Conservation (phyloP, 148 eudicot genomes). For the Selenicereus undatus region DNA sequence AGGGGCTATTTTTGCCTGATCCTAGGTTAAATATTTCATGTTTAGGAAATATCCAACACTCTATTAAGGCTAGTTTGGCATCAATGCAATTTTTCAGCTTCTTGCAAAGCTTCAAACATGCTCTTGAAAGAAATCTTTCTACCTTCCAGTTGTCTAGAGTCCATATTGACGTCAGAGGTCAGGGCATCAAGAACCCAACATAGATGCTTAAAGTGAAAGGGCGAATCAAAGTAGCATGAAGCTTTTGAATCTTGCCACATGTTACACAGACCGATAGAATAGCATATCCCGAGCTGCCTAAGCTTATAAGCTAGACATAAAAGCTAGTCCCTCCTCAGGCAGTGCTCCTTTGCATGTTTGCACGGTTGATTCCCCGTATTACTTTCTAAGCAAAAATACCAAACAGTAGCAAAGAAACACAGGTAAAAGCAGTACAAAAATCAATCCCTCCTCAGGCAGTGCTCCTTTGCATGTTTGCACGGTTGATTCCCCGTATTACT, state of each 20-base stretch:
- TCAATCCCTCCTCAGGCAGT: neutral
- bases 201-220: neutral
- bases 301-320: neutral
- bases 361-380: too few relatives aligned
- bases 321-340: neutral
- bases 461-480: too few relatives aligned
- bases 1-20: neutral
- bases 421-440: neutral
- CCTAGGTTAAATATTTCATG: neutral
- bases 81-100: neutral
- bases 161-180: neutral
- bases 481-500: too few relatives aligned
- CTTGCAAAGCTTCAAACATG: neutral
- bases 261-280: neutral
- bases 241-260: neutral
- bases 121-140: neutral
- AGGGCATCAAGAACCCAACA: neutral
- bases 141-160: neutral
- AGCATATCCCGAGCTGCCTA: neutral
- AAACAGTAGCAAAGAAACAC: neutral
- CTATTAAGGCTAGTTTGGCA: neutral
- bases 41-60: neutral
- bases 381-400: neutral
- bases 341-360: too few relatives aligned
- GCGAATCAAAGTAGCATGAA: neutral